A percentile compares a stretch with the other conserved stretches of the same genome.
Evolutionary conservation across 306 rosid species (phyloP).

Genomic region (Dryas alaskensis): DNA sequence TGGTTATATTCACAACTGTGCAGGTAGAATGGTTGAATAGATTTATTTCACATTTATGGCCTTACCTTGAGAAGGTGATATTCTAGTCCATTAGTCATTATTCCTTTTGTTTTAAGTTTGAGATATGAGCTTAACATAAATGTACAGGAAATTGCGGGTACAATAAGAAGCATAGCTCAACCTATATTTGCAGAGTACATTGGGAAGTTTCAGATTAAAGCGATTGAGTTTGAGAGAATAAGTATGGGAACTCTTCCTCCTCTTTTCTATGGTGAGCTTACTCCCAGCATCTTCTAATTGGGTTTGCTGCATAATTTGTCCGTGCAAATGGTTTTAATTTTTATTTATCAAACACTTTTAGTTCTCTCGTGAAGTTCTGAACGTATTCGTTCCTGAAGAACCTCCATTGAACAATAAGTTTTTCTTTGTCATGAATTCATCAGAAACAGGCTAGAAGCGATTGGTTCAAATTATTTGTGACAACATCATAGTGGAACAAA

Average conservation of each 20-base stretch:
- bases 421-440: not conserved
- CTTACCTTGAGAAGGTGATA: constrained; percentile 65
- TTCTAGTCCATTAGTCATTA: not conserved
- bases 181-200: constrained; percentile 70
- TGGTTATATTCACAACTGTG: constrained; percentile 26
- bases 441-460: no score
- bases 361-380: no score
- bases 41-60: constrained; percentile 63
- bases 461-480: no score
- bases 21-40: constrained; percentile 82
- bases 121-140: not conserved
- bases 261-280: constrained; percentile 46
- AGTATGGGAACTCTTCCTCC: constrained; percentile 77
- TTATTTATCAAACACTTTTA: no score
- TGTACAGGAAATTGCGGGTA: constrained; percentile 46
- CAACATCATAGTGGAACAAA: not conserved
- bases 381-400: no score
- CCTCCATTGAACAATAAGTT: not conserved
- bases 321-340: not conserved
- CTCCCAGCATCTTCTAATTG: constrained; percentile 2
- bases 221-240: constrained; percentile 52
- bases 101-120: constrained; percentile 7
- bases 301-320: not conserved
- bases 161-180: constrained; percentile 40
- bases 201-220: constrained; percentile 59